phyloP scores from a whole-genome alignment of 305 asterid genomes.

The Fraxinus platypoda region DNA sequence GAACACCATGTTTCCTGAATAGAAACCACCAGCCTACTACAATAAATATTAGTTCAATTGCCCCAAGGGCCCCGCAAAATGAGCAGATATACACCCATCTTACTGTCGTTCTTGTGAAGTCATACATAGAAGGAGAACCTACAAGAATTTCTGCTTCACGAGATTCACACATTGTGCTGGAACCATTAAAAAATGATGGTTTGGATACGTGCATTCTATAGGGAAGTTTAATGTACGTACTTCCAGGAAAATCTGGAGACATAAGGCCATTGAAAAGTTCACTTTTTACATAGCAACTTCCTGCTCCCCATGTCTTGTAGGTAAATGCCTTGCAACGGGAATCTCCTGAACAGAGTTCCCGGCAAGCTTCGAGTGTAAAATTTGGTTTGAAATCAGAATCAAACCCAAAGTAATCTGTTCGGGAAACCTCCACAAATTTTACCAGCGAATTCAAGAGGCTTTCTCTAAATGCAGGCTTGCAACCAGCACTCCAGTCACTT shows the following conservation, averaged over 20 bases:
- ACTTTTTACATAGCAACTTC: slow-evolving; percentile 47
- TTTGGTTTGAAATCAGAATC: slow-evolving; percentile 32
- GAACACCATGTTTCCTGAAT: slow-evolving; percentile 44
- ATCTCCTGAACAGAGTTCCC: slow-evolving; percentile 35
- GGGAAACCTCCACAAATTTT: slow-evolving; percentile 48
- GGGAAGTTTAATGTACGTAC: slow-evolving; percentile 50
- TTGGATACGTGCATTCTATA: slow-evolving; percentile 23
- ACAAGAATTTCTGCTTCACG: slow-evolving; percentile 3
- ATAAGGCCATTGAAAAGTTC: slow-evolving; percentile 55
- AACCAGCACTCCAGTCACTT: slow-evolving; percentile 55
- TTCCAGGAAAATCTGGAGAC: slow-evolving; percentile 47
- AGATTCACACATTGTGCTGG: slow-evolving; percentile 29
- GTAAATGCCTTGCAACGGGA: slow-evolving; percentile 45
- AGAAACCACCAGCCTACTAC: slow-evolving; percentile 63
- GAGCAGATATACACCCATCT: slow-evolving; percentile 45
- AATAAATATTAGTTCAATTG: slow-evolving; percentile 37
- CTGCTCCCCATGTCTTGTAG: slow-evolving; percentile 44
- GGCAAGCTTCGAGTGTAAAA: slow-evolving; percentile 41
- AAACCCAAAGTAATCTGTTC: slow-evolving; percentile 56
- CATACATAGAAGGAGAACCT: slow-evolving; percentile 40
- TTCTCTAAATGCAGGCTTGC: slow-evolving; percentile 40
- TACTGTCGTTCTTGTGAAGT: slow-evolving; percentile 28
- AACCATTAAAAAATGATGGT: slow-evolving; percentile 32
- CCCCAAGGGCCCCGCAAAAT: slow-evolving; percentile 43
- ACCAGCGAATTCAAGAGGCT: slow-evolving; percentile 25